Conservation (phyloP, 2,329 filamentous ascomycete species). For the Monosporascus sp. region DNA sequence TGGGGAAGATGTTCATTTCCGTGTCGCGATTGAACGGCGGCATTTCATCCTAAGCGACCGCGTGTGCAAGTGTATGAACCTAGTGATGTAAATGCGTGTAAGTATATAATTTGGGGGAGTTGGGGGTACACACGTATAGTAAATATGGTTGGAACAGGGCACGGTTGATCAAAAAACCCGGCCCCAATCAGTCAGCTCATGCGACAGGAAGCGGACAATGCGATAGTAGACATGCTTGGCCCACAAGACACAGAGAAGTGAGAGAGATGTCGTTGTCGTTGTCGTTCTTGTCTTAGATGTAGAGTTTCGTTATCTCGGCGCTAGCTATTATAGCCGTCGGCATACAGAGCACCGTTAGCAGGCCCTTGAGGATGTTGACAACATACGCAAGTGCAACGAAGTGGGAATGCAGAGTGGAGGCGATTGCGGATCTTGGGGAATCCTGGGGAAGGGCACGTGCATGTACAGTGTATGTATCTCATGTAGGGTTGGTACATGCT, state of each 20-base stretch:
- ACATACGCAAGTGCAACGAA: too few species aligned
- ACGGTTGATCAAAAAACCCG: not conserved
- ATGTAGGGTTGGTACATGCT: too few species aligned
- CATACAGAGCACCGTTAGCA: too few species aligned
- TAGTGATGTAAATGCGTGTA: too few species aligned
- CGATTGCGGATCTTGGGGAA: too few species aligned
- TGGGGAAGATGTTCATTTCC: conserved; percentile 52
- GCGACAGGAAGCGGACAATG: not conserved
- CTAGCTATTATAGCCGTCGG: too few species aligned
- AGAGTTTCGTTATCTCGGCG: too few species aligned
- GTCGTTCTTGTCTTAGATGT: not conserved
- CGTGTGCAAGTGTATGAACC: too few species aligned
- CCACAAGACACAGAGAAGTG: not conserved
- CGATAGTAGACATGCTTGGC: not conserved
- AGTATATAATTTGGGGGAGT: not conserved
- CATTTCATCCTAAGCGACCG: conserved; percentile 26
- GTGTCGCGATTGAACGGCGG: conserved; percentile 29
- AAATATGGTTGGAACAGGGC: not conserved
- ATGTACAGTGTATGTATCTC: too few species aligned
- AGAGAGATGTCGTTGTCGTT: not conserved
- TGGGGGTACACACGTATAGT: not conserved
- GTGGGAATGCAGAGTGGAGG: too few species aligned
- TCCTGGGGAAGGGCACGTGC: too few species aligned
- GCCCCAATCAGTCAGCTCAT: not conserved
- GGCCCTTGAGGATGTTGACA: too few species aligned